Conservation (phyloP, 1,139 yeast species). For the Eremothecium cymbalariae region DNA sequence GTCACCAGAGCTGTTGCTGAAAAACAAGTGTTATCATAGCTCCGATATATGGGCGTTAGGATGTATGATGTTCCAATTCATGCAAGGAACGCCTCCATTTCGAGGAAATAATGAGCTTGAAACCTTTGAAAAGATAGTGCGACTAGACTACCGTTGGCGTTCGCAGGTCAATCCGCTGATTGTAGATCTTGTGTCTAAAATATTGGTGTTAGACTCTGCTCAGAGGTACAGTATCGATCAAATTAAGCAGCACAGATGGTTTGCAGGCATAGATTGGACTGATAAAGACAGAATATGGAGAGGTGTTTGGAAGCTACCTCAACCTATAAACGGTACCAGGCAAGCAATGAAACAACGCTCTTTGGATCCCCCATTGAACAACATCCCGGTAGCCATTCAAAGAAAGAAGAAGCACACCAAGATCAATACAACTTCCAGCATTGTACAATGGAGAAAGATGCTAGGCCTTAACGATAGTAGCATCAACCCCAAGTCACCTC, state of each 20-base stretch:
- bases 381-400: slow-evolving; percentile 25
- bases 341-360: too few species aligned
- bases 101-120: slow-evolving; percentile 68
- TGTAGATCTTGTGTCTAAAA: slow-evolving; percentile 45
- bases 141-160: slow-evolving; percentile 58
- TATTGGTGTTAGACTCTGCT: slow-evolving; percentile 55
- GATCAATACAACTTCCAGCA: slow-evolving; percentile 28
- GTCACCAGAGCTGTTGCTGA: slow-evolving; percentile 63
- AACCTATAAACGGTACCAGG: too few species aligned
- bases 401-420: slow-evolving; percentile 27
- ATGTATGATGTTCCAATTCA: slow-evolving; percentile 66
- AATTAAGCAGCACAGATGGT: slow-evolving; percentile 70
- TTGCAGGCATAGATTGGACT: slow-evolving; percentile 56
- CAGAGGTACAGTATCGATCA: slow-evolving; percentile 55
- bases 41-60: slow-evolving; percentile 82
- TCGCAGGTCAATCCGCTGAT: slow-evolving; percentile 38
- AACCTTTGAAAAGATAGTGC: slow-evolving; percentile 61
- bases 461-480: slow-evolving; percentile 20
- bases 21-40: slow-evolving; percentile 63
- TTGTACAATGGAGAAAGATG: slow-evolving; percentile 32
- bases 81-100: slow-evolving; percentile 73
- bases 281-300: slow-evolving; percentile 63
- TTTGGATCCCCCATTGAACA: slow-evolving; percentile 24
- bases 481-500: background rate
- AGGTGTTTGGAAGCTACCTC: slow-evolving; percentile 31